Evolutionary conservation across 495 filamentous ascomycete species (phyloP).

Genomic region (Articulospora tetracladia): DNA sequence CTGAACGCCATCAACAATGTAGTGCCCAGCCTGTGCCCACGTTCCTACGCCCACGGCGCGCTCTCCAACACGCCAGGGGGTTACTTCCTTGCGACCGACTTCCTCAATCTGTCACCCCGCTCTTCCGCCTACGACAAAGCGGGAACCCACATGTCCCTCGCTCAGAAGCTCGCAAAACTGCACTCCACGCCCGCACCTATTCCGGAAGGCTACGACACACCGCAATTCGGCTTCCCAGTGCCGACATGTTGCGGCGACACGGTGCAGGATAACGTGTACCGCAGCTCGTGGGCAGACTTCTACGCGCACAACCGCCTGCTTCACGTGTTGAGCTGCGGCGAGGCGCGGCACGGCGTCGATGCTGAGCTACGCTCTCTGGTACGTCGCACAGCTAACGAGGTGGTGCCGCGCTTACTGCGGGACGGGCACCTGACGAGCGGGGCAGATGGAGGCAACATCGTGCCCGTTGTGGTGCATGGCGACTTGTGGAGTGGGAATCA

Average conservation of each 20-base stretch:
- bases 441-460: conserved; percentile 46
- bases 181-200: conserved; percentile 73
- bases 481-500: conserved; percentile 91
- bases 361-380: conserved; percentile 54
- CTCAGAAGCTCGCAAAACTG: conserved; percentile 70
- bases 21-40: conserved; percentile 72
- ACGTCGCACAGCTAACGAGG: conserved; percentile 51
- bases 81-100: conserved; percentile 78
- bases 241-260: conserved; percentile 79
- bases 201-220: conserved; percentile 52
- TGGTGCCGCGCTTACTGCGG: conserved; percentile 71
- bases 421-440: conserved; percentile 60
- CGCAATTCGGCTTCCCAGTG: conserved; percentile 76
- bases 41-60: conserved; percentile 64
- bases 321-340: conserved; percentile 53
- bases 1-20: conserved; percentile 72
- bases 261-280: conserved; percentile 69
- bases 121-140: conserved; percentile 13
- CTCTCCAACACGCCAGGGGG: conserved; percentile 45
- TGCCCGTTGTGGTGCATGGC: conserved; percentile 80
- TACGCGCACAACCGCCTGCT: conserved; percentile 71
- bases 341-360: conserved; percentile 62
- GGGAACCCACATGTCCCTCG: conserved; percentile 51
- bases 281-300: conserved; percentile 73
- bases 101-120: conserved; percentile 55